Percentiles rank a stretch among this genome's conserved stretches.
phyloP scores from a whole-genome alignment of 768 basidiomycete genomes.

The Stropharia rugosoannulata region DNA sequence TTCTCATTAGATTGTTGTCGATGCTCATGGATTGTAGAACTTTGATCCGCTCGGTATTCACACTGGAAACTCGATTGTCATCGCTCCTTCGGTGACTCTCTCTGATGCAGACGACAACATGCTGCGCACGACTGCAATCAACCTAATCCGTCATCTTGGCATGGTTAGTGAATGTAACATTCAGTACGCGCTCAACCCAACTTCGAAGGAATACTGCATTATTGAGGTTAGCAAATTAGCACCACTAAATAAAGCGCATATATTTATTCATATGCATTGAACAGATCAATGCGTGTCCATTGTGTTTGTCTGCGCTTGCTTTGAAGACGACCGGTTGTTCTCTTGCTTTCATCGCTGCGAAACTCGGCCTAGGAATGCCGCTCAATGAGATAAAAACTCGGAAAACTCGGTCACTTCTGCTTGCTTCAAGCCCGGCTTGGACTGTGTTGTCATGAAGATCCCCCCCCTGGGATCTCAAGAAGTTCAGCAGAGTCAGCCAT shows the following conservation, averaged over 20 bases:
- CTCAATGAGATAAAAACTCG: slow-evolving; percentile 95
- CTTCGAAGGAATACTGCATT: slow-evolving; percentile 95
- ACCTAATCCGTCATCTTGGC: slow-evolving; percentile 95
- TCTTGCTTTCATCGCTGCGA: slow-evolving; percentile 96
- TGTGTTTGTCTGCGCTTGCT: slow-evolving; percentile 94
- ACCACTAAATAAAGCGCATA: not conserved
- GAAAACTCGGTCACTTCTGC: slow-evolving; percentile 96
- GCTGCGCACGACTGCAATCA: slow-evolving; percentile 97
- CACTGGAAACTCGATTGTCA: slow-evolving; percentile 97
- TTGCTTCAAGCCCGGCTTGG: slow-evolving; percentile 97
- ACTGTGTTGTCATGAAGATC: slow-evolving; percentile 99
- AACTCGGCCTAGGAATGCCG: slow-evolving; percentile 95
- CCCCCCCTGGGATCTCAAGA: slow-evolving; percentile 98
- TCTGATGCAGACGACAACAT: slow-evolving; percentile 99
- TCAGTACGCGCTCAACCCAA: slow-evolving; percentile 95
- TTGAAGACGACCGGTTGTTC: slow-evolving; percentile 99
- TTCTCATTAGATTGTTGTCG: too few species aligned
- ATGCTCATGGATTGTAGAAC: too few species aligned
- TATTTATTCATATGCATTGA: not conserved
- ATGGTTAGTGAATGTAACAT: slow-evolving; percentile 99
- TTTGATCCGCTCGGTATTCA: too few species aligned
- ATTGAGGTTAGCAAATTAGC: slow-evolving; percentile 66
- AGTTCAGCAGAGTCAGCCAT: slow-evolving; percentile 92
- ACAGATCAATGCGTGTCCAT: slow-evolving; percentile 90
- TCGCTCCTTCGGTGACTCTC: slow-evolving; percentile 96